phyloP scores from a whole-genome alignment of 2,329 filamentous ascomycete species.

The Fusarium setosum region DNA sequence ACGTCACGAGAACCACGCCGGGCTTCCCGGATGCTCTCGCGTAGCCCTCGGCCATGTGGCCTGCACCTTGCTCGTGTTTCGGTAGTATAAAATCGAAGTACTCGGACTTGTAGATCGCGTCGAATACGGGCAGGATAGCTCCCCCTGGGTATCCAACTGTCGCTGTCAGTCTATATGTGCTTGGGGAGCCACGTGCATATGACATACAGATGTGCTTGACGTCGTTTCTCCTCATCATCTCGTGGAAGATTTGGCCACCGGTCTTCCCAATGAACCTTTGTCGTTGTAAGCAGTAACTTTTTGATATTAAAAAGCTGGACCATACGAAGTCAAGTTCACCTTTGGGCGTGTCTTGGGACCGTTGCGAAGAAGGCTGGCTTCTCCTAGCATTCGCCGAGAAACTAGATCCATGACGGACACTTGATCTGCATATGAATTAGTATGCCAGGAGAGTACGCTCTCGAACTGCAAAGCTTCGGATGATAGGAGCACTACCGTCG shows the following conservation, averaged over 20 bases:
- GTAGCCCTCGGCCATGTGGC: slow-evolving; percentile 98
- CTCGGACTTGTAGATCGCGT: slow-evolving; percentile 98
- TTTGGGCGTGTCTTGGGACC: too few species aligned
- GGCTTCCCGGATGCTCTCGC: slow-evolving; percentile 92
- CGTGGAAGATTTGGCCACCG: slow-evolving; percentile 96
- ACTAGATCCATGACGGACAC: too few species aligned
- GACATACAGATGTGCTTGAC: slow-evolving; percentile 94
- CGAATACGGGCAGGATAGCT: slow-evolving; percentile 96
- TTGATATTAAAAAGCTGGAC: too few species aligned
- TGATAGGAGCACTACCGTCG: too few species aligned
- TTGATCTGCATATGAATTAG: too few species aligned
- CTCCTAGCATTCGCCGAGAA: too few species aligned
- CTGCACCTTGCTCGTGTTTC: slow-evolving; percentile 95
- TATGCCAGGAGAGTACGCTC: too few species aligned
- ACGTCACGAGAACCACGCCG: slow-evolving; percentile 96
- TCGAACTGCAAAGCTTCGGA: too few species aligned
- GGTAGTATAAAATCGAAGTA: slow-evolving; percentile 97
- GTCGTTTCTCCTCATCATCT: slow-evolving; percentile 95
- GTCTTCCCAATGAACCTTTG: slow-evolving; percentile 95
- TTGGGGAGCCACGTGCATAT: too few species aligned
- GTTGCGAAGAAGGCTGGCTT: too few species aligned
- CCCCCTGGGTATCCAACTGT: slow-evolving; percentile 90
- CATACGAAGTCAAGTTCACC: too few species aligned
- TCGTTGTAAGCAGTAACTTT: too few species aligned
- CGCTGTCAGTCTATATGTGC: slow-evolving; percentile 38